A percentile compares a stretch with the other conserved stretches of the same genome.
Evolutionary conservation across 306 rosid genomes (phyloP).

Genomic region (Vicia sativa): DNA sequence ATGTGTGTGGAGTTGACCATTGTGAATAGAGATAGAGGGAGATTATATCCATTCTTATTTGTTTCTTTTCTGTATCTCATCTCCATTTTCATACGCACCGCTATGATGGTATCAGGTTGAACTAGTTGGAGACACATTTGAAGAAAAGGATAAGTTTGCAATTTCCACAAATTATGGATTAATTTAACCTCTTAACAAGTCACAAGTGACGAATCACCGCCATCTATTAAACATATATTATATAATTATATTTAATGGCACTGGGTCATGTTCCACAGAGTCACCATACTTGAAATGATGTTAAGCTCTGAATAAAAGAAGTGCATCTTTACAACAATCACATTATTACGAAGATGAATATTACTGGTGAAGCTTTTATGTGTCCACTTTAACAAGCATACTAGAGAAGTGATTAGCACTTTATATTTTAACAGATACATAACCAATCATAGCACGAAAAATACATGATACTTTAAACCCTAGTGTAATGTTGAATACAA

Average conservation of each 20-base stretch:
- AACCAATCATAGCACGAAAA: neutral
- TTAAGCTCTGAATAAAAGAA: neutral
- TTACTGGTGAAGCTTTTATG: neutral
- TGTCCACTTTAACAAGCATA: constrained; percentile 2
- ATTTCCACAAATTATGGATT: neutral
- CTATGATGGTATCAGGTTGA: no score
- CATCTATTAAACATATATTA: neutral
- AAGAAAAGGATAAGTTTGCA: no score
- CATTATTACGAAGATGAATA: constrained; percentile 15
- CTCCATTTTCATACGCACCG: no score
- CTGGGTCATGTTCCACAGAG: neutral
- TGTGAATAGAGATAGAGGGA: no score
- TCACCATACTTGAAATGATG: neutral
- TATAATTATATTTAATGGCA: constrained; percentile 6
- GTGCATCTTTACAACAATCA: neutral
- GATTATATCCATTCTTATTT: no score
- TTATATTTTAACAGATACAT: neutral
- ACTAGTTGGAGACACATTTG: no score
- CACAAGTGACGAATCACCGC: neutral
- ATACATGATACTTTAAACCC: neutral
- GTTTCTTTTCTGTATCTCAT: no score
- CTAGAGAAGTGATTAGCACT: neutral
- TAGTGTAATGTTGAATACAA: neutral
- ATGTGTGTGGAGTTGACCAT: no score
- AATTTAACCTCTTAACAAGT: constrained; percentile 17